A percentile compares a stretch with the other conserved stretches of the same genome.
Evolutionary conservation across 257 asterid species (phyloP).

Genomic region (Oldenlandia corymbosa): DNA sequence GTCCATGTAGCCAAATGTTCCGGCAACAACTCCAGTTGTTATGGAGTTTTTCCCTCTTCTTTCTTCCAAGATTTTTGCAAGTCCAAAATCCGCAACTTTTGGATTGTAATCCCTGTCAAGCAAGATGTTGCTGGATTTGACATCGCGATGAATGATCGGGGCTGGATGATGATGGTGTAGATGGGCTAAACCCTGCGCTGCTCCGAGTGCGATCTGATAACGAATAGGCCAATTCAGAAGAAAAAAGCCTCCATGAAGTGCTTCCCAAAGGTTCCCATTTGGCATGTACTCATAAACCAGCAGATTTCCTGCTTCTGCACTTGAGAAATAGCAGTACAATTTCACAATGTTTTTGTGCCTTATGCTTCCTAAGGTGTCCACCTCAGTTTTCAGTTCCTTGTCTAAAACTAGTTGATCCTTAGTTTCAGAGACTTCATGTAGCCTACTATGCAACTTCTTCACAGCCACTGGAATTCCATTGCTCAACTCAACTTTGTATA

Average conservation of each 20-base stretch:
- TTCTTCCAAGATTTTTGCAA: constrained; percentile 80
- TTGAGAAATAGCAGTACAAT: constrained; percentile 67
- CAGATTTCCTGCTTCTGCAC: constrained; percentile 57
- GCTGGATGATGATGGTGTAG: constrained; percentile 78
- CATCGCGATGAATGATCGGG: constrained; percentile 77
- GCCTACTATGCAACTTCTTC: constrained; percentile 75
- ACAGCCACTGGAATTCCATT: constrained; percentile 70
- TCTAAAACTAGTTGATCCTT: constrained; percentile 41
- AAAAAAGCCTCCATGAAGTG: constrained; percentile 51
- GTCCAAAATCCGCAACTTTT: constrained; percentile 89
- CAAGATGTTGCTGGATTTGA: constrained; percentile 76
- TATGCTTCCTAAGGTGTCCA: constrained; percentile 81
- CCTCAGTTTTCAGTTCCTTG: constrained; percentile 76
- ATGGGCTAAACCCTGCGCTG: constrained; percentile 85
- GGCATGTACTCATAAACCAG: constrained; percentile 84
- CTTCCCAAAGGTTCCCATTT: constrained; percentile 92
- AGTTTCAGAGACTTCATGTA: constrained; percentile 35
- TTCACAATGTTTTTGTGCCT: constrained; percentile 95
- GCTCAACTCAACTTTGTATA: constrained; percentile 62
- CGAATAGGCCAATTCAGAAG: constrained; percentile 74
- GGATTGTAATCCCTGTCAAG: constrained; percentile 68
- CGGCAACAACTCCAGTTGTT: constrained; percentile 70
- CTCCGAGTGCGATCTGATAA: constrained; percentile 70
- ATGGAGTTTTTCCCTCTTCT: constrained; percentile 65
- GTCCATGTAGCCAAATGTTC: constrained; percentile 89